Percentiles rank a stretch among this genome's conserved stretches.
Conservation (phyloP, 495 filamentous ascomycete genomes). For the Podospora conica region DNA sequence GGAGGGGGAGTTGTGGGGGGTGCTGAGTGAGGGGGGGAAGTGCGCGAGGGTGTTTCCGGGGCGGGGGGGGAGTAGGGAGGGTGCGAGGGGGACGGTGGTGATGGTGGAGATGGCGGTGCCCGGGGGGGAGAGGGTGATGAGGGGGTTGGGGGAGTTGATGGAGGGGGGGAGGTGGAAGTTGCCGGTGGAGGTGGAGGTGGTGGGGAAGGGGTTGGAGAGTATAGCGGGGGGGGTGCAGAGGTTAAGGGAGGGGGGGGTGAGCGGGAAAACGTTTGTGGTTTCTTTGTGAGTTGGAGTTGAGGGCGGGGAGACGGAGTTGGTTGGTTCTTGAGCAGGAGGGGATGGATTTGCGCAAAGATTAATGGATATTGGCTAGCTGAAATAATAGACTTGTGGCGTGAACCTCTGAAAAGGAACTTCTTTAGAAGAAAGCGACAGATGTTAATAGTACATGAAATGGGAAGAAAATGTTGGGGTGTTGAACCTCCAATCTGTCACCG, state of each 20-base stretch:
- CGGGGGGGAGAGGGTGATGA: slow-evolving; percentile 16
- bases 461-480: not conserved
- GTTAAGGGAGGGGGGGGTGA: slow-evolving; percentile 28
- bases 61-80: too few relatives aligned
- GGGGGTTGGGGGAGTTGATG: slow-evolving; percentile 21
- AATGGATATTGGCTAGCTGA: too few relatives aligned
- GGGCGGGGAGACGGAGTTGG: not conserved
- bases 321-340: too few relatives aligned
- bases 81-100: too few relatives aligned
- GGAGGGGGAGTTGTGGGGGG: slow-evolving; percentile 9
- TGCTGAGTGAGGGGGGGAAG: slow-evolving; percentile 21
- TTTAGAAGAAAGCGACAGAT: too few relatives aligned
- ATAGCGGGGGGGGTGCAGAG: slow-evolving; percentile 27
- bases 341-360: too few relatives aligned
- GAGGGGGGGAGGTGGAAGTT: slow-evolving; percentile 23
- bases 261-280: slow-evolving; percentile 35
- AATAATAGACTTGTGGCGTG: too few relatives aligned
- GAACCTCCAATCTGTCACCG: not conserved
- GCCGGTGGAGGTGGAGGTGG: slow-evolving; percentile 23
- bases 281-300: slow-evolving; percentile 12
- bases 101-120: slow-evolving; percentile 22
- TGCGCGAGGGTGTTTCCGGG: slow-evolving; percentile 33
- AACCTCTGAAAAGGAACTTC: too few relatives aligned
- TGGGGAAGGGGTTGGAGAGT: slow-evolving; percentile 29
- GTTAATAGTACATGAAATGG: not conserved